Conservation (phyloP, 805 yeast genomes). For the Candida michaelii region DNA sequence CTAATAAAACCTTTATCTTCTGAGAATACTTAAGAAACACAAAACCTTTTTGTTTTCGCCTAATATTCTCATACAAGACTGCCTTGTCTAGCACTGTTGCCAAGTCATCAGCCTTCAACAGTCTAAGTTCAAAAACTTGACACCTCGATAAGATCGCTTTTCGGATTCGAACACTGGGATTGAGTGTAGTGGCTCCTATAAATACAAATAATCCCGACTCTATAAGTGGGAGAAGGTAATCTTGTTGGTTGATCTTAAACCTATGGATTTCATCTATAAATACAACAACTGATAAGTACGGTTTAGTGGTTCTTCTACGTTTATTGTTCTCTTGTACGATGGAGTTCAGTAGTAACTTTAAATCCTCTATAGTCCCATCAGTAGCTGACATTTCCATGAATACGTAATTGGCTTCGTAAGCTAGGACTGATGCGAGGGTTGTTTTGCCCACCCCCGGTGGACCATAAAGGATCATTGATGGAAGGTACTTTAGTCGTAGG, state of each 20-base stretch:
- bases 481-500: slow-evolving; percentile 62
- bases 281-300: slow-evolving; percentile 41
- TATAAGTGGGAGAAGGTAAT: slow-evolving; percentile 75
- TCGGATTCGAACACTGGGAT: slow-evolving; percentile 79
- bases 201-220: slow-evolving; percentile 80
- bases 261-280: slow-evolving; percentile 94
- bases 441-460: slow-evolving; percentile 98
- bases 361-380: slow-evolving; percentile 61
- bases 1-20: slow-evolving; percentile 17
- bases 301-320: slow-evolving; percentile 43
- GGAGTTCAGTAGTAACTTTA: slow-evolving; percentile 58
- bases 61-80: slow-evolving; percentile 37
- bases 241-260: slow-evolving; percentile 84
- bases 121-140: slow-evolving; percentile 68
- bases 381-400: slow-evolving; percentile 88
- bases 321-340: slow-evolving; percentile 44
- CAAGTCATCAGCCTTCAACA: slow-evolving; percentile 51
- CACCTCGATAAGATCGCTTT: slow-evolving; percentile 84
- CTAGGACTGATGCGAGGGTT: slow-evolving; percentile 69
- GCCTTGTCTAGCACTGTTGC: slow-evolving; percentile 57
- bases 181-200: slow-evolving; percentile 96
- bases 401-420: slow-evolving; percentile 50
- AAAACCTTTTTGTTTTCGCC: slow-evolving; percentile 13
- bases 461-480: slow-evolving; percentile 91
- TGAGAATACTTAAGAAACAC: slow-evolving; percentile 18